Percentiles rank a stretch among this genome's conserved stretches.
These are phyloP conservation scores for Fagus sylvatica DNA, from an alignment of 306 rosid species.

Conservation along the genomic window DNA sequence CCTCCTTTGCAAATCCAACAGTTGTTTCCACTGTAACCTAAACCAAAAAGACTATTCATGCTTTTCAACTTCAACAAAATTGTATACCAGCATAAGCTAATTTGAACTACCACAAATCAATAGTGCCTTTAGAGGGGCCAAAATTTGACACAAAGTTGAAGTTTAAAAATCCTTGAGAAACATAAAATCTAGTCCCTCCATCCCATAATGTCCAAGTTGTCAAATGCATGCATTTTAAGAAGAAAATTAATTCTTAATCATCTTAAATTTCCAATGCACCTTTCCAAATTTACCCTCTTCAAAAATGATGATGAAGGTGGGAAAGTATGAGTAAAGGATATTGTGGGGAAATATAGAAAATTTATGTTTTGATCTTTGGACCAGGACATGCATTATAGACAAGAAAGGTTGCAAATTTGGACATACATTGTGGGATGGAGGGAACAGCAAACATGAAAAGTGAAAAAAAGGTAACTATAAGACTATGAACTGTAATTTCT, in stretches of 20 bases:
- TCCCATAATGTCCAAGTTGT: neutral
- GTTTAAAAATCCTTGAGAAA: neutral
- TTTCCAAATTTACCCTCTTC: neutral
- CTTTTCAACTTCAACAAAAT: conserved; percentile 10
- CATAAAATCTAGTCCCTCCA: neutral
- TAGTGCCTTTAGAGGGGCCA: neutral
- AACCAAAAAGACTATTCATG: conserved; percentile 25
- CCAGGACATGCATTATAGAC: neutral
- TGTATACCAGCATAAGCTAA: neutral
- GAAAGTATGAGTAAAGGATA: neutral
- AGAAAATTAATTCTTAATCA: neutral
- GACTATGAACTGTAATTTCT: neutral
- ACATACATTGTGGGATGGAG: neutral
- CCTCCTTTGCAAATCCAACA: conserved; percentile 82
- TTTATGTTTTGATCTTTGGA: neutral
- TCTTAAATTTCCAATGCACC: neutral
- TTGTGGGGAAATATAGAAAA: neutral
- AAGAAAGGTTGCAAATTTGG: neutral
- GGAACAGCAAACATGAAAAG: neutral
- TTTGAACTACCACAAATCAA: neutral
- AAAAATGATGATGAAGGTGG: neutral
- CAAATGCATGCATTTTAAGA: neutral
- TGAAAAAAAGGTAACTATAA: conserved; percentile 2
- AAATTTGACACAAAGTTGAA: neutral
- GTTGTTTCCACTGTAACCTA: conserved; percentile 61